Evolutionary conservation across 2,329 filamentous ascomycete genomes (phyloP), one percentile per base, ranked within the genome.

Genomic region (Leptographium radiaticola): DNA sequence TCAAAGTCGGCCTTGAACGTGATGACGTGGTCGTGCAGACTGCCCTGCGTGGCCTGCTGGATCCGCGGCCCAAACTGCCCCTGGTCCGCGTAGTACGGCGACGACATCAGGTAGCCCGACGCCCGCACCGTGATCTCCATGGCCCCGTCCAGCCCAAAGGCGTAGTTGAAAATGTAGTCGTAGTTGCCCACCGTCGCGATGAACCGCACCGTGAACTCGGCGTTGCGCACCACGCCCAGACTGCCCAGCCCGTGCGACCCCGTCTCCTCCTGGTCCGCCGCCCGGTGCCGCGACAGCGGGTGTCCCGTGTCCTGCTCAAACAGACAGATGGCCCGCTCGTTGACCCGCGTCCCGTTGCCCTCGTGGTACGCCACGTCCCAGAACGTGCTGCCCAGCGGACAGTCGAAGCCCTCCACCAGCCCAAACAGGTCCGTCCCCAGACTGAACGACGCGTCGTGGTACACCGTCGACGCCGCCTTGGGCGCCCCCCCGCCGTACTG

Each of bases 401-500:
- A 72, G 55, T 72, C 70, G 48, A 65, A 72, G 13, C 70, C 70
- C 55, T 68, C 66, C 6, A 74, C 65, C 18, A 74, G 63, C 1
- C 64, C 64, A 13, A 65, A 67, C 4, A 67, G 56, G 47, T 66
- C 58, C 0, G 64, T 63, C 1, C 70, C 69, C 31, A 73, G 58
- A 50, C 62, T 62, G 58, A 64, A 71, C 52, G 65, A 64, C 0
- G 67, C 67, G 53, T 73, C 72, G 53, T 74, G 71, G 55, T 70
- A 73, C 33, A 69, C 62, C 1, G 68, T 71, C n/a, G 64, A 63
- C 6, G 68, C 67, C 2, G 67, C 62, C 61, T 73, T 72, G 11
- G 73, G 72, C 52, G 73, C 66, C 57, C 69, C 67, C 0, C 73
- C 72, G 5, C 71, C 74, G 56, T 78, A 78, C 54, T 77, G 75